These are phyloP conservation scores for Fistulina hepatica DNA, from an alignment of 1,284 basidiomycete genomes.

Conservation along the genomic window DNA sequence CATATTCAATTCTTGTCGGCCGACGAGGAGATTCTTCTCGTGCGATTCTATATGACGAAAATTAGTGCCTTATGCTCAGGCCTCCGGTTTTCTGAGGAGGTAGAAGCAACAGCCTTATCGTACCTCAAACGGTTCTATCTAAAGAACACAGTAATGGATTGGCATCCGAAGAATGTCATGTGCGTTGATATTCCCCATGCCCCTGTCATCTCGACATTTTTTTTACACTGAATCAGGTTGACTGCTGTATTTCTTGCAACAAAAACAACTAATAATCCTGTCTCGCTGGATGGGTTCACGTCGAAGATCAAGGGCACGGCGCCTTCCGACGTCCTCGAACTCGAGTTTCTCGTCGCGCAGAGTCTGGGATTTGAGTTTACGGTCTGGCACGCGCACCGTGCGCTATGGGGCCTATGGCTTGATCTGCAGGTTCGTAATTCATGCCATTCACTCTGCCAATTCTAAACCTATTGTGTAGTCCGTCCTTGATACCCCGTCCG, in stretches of 20 bases:
- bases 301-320: conserved; percentile 70
- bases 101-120: conserved; percentile 84
- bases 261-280: conserved; percentile 92
- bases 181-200: conserved; percentile 30
- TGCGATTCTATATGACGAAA: conserved; percentile 84
- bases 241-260: conserved; percentile 92
- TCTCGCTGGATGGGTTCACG: conserved; percentile 79
- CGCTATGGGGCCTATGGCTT: conserved; percentile 82
- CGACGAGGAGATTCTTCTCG: conserved; percentile 80
- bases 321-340: conserved; percentile 75
- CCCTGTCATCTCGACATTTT: conserved; percentile 1
- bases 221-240: conserved; percentile 49
- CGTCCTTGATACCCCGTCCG: conserved; percentile 36
- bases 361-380: conserved; percentile 89
- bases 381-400: conserved; percentile 83
- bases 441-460: conserved; percentile 6
- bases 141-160: conserved; percentile 98
- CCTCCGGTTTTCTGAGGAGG: conserved; percentile 83
- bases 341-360: conserved; percentile 94
- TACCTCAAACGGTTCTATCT: conserved; percentile 97
- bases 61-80: conserved; percentile 77
- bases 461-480: no score
- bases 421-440: conserved; percentile 71
- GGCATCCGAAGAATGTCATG: conserved; percentile 98
- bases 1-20: conserved; percentile 65